These are phyloP conservation scores for Trifolium repens DNA, from an alignment of 306 rosid genomes.

Conservation along the genomic window DNA sequence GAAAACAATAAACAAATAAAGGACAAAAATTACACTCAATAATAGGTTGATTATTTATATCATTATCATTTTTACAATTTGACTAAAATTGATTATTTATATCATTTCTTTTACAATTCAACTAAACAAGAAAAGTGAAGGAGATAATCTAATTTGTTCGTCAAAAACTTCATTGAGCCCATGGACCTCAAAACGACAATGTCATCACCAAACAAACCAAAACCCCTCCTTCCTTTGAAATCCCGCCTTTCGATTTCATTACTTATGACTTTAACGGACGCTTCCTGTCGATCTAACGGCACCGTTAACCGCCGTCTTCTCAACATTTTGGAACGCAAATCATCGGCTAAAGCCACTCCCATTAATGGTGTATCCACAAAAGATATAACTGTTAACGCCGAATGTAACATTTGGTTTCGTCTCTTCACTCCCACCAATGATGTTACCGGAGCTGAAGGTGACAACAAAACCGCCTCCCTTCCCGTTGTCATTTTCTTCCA, in stretches of 20 bases:
- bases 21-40: too few relatives aligned
- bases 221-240: background rate
- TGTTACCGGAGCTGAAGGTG: background rate
- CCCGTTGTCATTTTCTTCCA: slow-evolving; percentile 41
- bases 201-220: background rate
- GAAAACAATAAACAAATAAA: too few relatives aligned
- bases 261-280: background rate
- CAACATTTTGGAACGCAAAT: slow-evolving; percentile 52
- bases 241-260: background rate
- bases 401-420: slow-evolving; percentile 58
- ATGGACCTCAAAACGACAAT: background rate
- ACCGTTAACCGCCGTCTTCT: slow-evolving; percentile 50
- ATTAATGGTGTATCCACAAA: slow-evolving; percentile 59
- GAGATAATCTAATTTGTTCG: too few relatives aligned
- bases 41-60: too few relatives aligned
- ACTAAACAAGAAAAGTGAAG: too few relatives aligned
- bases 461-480: background rate
- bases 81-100: too few relatives aligned
- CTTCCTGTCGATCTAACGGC: background rate
- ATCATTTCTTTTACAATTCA: too few relatives aligned
- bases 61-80: too few relatives aligned
- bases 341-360: slow-evolving; percentile 41
- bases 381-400: slow-evolving; percentile 59
- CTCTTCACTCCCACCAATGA: slow-evolving; percentile 46
- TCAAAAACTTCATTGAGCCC: too few relatives aligned